Percentiles rank a stretch among this genome's conserved stretches.
Conservation (phyloP, 441 rosid genomes). For the Adansonia gregorii region DNA sequence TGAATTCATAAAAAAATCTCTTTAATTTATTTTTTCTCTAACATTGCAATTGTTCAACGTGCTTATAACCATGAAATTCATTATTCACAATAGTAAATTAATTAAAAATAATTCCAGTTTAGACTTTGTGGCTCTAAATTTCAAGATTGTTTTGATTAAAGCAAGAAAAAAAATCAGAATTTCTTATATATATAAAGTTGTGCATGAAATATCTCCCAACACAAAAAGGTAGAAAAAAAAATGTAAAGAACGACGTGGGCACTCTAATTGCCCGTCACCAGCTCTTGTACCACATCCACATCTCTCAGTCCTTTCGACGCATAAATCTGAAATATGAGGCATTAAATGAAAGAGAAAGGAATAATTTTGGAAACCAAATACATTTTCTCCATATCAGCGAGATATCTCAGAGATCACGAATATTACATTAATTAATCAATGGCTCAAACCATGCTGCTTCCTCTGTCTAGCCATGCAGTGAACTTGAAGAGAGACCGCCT, state of each 20-base stretch:
- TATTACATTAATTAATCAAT: no score
- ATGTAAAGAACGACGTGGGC: background rate
- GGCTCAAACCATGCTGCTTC: no score
- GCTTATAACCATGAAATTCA: no score
- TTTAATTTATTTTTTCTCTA: no score
- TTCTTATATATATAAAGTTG: background rate
- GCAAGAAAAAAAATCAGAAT: background rate
- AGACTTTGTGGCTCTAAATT: no score
- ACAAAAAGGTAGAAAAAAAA: background rate
- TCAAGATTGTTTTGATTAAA: background rate
- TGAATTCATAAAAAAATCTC: no score
- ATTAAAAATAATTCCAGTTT: no score
- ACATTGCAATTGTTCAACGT: no score
- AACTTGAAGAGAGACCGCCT: constrained; percentile 53
- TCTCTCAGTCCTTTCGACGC: background rate
- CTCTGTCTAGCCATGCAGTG: constrained; percentile 37
- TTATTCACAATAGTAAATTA: no score
- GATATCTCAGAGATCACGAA: no score
- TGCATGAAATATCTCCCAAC: background rate
- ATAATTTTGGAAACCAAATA: background rate
- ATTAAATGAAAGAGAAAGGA: background rate
- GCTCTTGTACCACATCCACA: background rate
- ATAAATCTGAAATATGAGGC: background rate
- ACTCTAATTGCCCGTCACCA: background rate
- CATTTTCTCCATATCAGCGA: no score